A percentile compares a stretch with the other conserved stretches of the same genome.
These are phyloP conservation scores for Aspergillus luchuensis DNA, from an alignment of 2,329 filamentous ascomycete species.

Conservation along the genomic window DNA sequence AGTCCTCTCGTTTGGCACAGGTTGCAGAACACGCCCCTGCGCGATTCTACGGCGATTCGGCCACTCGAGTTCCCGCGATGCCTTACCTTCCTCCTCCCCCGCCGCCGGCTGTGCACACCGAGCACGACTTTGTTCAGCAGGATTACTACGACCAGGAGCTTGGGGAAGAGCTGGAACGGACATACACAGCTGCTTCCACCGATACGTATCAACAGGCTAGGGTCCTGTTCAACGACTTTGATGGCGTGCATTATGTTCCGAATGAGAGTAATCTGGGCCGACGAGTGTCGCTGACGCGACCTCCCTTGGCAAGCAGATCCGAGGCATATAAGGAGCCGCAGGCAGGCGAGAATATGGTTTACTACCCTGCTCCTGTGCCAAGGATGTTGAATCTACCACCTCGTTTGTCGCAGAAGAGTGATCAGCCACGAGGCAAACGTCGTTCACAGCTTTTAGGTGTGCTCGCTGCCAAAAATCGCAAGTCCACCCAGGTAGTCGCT, in stretches of 20 bases:
- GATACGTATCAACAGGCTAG: slow-evolving; percentile 51
- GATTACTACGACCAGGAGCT: slow-evolving; percentile 21
- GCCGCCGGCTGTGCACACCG: slow-evolving; percentile 8
- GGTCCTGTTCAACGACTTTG: slow-evolving; percentile 51
- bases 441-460: slow-evolving; percentile 72
- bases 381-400: slow-evolving; percentile 91
- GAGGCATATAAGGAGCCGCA: slow-evolving; percentile 43
- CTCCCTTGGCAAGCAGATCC: slow-evolving; percentile 43
- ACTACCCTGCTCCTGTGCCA: slow-evolving; percentile 92
- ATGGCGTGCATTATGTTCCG: slow-evolving; percentile 51
- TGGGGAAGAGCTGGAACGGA: slow-evolving; percentile 32
- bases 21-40: slow-evolving; percentile 46
- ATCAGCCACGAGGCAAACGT: slow-evolving; percentile 66
- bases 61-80: slow-evolving; percentile 20
- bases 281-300: slow-evolving; percentile 41
- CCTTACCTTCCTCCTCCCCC: slow-evolving; percentile 22
- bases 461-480: slow-evolving; percentile 58
- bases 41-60: slow-evolving; percentile 17
- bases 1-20: slow-evolving; percentile 44
- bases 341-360: slow-evolving; percentile 81
- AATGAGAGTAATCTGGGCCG: slow-evolving; percentile 30
- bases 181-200: slow-evolving; percentile 44
- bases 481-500: slow-evolving; percentile 53
- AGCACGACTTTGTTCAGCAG: slow-evolving; percentile 18
- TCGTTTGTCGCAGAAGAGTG: slow-evolving; percentile 74